These are phyloP conservation scores for Obelidium mucronatum DNA, from an alignment of 192 early-diverging fungal genomes.

Conservation along the genomic window DNA sequence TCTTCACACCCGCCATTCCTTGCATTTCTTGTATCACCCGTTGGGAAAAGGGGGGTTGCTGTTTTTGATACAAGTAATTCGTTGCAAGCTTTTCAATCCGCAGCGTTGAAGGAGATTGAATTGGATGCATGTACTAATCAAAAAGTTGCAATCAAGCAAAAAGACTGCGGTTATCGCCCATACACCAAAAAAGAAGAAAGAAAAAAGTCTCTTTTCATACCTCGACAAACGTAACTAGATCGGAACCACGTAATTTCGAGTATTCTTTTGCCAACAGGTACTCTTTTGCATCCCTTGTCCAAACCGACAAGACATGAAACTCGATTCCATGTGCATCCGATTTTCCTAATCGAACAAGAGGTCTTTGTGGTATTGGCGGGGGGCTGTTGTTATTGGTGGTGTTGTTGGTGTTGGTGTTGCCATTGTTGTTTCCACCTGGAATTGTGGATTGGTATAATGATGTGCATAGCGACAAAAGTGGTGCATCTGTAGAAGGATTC, in stretches of 20 bases:
- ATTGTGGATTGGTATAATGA: too few species aligned
- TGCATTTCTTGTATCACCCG: slow-evolving; percentile 21
- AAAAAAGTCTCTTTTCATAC: too few species aligned
- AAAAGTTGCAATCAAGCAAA: too few species aligned
- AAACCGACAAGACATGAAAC: slow-evolving; percentile 22
- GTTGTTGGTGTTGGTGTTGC: too few species aligned
- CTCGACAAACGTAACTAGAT: slow-evolving; percentile 35
- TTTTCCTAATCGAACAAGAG: slow-evolving; percentile 9
- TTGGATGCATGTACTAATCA: slow-evolving; percentile 28
- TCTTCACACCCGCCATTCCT: not conserved
- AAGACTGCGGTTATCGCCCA: not conserved
- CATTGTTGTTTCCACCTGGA: too few species aligned
- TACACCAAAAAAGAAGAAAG: not conserved
- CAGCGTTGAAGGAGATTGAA: not conserved
- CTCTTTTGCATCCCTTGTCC: slow-evolving; percentile 20
- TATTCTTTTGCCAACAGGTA: slow-evolving; percentile 10
- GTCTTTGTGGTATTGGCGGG: not conserved
- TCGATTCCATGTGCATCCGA: slow-evolving; percentile 12
- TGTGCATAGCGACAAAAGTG: slow-evolving; percentile 11
- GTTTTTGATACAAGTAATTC: not conserved
- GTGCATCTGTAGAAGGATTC: slow-evolving; percentile 8
- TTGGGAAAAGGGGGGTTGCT: slow-evolving; percentile 13
- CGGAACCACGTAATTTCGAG: not conserved
- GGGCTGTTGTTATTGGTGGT: too few species aligned
- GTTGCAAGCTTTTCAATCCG: slow-evolving; percentile 28